Conservation (phyloP, 2,329 filamentous ascomycete genomes). For the Aspergillus pseudoglaucus region DNA sequence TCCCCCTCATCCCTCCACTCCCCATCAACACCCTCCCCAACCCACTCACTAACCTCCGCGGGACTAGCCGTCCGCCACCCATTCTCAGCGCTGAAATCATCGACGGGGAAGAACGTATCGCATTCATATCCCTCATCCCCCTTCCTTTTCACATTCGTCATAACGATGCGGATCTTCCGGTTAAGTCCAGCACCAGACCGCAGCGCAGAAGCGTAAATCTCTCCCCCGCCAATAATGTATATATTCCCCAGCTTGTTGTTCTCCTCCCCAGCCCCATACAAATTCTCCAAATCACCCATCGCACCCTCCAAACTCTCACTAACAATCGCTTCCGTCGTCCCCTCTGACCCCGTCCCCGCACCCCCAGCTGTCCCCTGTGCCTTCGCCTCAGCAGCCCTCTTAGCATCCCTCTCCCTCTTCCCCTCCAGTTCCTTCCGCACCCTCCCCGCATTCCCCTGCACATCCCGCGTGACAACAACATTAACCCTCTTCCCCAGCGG, state of each 20-base stretch:
- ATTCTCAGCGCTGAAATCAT: constrained; percentile 23
- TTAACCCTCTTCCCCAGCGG: constrained; percentile 77
- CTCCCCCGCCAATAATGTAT: constrained; percentile 85
- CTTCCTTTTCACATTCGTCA: constrained; percentile 35
- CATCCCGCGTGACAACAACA: constrained; percentile 63
- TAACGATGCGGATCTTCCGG: constrained; percentile 29
- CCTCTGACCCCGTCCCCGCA: constrained; percentile 7
- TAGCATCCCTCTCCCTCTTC: constrained; percentile 18
- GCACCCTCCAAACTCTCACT: constrained; percentile 55
- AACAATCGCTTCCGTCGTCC: constrained; percentile 41
- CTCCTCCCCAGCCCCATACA: constrained; percentile 12
- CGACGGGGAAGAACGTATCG: constrained; percentile 44
- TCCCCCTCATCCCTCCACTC: constrained; percentile 45
- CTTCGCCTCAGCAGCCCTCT: constrained; percentile 1
- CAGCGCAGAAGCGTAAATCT: constrained; percentile 73
- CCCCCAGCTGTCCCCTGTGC: constrained; percentile 1
- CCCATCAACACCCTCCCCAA: constrained; percentile 34
- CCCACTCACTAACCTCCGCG: constrained; percentile 35
- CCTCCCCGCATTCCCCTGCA: constrained; percentile 20
- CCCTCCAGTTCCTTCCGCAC: constrained; percentile 31
- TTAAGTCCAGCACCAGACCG: neutral
- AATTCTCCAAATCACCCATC: constrained; percentile 35
- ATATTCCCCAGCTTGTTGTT: constrained; percentile 47
- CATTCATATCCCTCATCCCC: constrained; percentile 34
- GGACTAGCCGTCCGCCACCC: constrained; percentile 29